phyloP scores from a whole-genome alignment of 78 protist genomes.

The Dictyostelium intermedium region DNA sequence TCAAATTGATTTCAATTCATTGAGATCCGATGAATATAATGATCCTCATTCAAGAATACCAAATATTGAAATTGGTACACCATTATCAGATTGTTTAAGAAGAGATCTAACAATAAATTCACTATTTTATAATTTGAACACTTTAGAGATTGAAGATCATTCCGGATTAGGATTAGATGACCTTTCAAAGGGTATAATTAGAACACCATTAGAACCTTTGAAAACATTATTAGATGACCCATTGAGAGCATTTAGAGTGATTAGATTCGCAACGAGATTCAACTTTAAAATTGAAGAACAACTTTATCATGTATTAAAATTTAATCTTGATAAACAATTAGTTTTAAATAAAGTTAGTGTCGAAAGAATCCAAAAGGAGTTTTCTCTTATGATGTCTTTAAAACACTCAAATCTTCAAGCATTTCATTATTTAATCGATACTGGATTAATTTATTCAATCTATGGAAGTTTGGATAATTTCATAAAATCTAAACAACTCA shows the following conservation, averaged over 20 bases:
- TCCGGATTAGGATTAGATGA: conserved; percentile 83
- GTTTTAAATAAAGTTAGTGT: conserved; percentile 37
- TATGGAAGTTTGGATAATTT: neutral
- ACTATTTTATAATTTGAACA: conserved; percentile 92
- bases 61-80: conserved; percentile 84
- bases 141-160: conserved; percentile 82
- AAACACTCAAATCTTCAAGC: neutral
- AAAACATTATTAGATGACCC: conserved; percentile 96
- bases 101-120: conserved; percentile 97
- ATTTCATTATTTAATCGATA: neutral
- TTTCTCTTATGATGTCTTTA: neutral
- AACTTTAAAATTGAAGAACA: conserved; percentile 64
- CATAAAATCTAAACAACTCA: neutral
- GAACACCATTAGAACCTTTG: conserved; percentile 90
- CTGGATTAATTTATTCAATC: conserved; percentile 8
- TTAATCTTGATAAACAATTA: neutral
- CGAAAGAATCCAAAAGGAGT: conserved; percentile 38
- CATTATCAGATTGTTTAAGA: conserved; percentile 92
- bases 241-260: conserved; percentile 90
- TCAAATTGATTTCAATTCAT: conserved; percentile 37
- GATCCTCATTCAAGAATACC: conserved; percentile 78
- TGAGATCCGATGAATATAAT: conserved; percentile 80
- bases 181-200: conserved; percentile 44
- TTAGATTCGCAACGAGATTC: conserved; percentile 88
- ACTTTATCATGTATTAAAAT: conserved; percentile 12